These are phyloP conservation scores for Malus domestica DNA, from an alignment of 306 rosid genomes.

Conservation along the genomic window DNA sequence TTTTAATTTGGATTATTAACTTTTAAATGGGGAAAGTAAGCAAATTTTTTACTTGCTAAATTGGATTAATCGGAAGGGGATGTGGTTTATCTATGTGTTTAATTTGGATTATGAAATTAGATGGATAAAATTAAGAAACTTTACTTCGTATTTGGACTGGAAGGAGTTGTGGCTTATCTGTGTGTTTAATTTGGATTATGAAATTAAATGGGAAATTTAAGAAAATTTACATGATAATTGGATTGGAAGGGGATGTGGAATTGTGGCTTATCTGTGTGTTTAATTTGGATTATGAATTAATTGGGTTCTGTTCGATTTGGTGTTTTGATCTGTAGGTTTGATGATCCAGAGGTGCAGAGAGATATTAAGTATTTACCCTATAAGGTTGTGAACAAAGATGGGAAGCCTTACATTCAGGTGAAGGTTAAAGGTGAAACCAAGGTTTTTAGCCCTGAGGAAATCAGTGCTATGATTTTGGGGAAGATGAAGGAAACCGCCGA, in stretches of 20 bases:
- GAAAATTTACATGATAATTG: too few species aligned
- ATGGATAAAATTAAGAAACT: too few species aligned
- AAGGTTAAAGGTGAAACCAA: conserved; percentile 48
- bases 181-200: too few species aligned
- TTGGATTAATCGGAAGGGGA: too few species aligned
- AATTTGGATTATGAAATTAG: too few species aligned
- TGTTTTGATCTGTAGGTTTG: conserved; percentile 22
- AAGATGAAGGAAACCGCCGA: conserved; percentile 59
- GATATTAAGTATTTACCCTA: conserved; percentile 44
- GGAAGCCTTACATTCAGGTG: conserved; percentile 47
- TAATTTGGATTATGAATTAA: neutral
- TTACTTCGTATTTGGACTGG: too few species aligned
- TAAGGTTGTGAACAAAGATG: conserved; percentile 44
- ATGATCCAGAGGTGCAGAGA: conserved; percentile 49
- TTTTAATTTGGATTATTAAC: neutral
- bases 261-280: neutral
- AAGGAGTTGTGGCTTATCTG: too few species aligned
- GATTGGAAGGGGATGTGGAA: too few species aligned
- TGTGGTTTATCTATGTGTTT: too few species aligned
- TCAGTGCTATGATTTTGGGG: conserved; percentile 44
- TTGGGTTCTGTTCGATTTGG: neutral
- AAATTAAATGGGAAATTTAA: too few species aligned
- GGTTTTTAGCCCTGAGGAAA: conserved; percentile 54
- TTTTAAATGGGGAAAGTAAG: neutral
- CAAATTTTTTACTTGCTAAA: too few species aligned